Evolutionary conservation across 345 rosid species (phyloP).

Genomic region (Eucalyptus curtisii): DNA sequence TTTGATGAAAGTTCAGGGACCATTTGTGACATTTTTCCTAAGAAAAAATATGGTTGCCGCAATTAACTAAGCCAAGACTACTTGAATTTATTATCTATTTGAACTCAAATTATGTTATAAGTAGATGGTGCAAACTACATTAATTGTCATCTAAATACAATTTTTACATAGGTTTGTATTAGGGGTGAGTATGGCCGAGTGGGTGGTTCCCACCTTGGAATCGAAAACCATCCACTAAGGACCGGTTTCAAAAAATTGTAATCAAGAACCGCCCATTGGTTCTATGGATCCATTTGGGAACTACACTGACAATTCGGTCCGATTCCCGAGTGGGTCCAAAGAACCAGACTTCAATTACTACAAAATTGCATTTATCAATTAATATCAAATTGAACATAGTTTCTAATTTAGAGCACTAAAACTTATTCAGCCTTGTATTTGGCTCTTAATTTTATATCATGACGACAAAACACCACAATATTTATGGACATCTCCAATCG

Average conservation of each 20-base stretch:
- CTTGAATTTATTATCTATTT: not conserved
- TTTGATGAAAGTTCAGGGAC: too few relatives aligned
- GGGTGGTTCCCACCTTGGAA: accelerated
- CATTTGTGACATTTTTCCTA: too few relatives aligned
- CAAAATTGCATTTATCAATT: too few relatives aligned
- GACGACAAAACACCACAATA: too few relatives aligned
- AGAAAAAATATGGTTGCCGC: accelerated
- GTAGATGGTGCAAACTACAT: not conserved
- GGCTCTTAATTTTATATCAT: too few relatives aligned
- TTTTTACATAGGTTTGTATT: not conserved
- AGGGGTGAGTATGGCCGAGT: too few relatives aligned
- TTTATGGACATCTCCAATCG: too few relatives aligned
- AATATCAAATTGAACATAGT: too few relatives aligned
- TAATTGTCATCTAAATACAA: not conserved
- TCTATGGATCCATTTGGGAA: accelerated
- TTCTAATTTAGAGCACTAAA: too few relatives aligned
- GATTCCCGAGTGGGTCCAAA: too few relatives aligned
- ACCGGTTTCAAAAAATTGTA: accelerated
- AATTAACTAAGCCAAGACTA: not conserved
- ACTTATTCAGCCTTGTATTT: too few relatives aligned
- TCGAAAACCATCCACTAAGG: accelerated
- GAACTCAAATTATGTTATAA: not conserved
- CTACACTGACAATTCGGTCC: accelerated
- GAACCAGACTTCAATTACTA: too few relatives aligned
- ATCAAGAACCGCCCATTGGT: accelerated